phyloP scores from a whole-genome alignment of 495 filamentous ascomycete species.

The Sporormia fimetaria region DNA sequence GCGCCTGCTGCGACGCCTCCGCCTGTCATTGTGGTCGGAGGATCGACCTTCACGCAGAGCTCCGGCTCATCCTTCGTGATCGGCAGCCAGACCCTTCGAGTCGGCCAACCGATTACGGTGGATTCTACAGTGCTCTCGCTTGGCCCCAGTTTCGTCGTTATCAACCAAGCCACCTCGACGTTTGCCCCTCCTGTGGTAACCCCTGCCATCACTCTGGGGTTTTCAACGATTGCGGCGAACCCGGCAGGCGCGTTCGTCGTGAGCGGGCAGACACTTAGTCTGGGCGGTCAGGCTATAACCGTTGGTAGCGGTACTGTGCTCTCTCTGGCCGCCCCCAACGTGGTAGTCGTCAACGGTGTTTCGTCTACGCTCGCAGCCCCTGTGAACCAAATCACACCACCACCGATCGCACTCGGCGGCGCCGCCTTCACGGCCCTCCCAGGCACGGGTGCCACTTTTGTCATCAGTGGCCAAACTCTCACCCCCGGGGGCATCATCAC shows the following conservation, averaged over 20 bases:
- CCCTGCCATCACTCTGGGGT: constrained; percentile 1
- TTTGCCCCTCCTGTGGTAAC: constrained; percentile 10
- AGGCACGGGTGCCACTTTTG: constrained; percentile 25
- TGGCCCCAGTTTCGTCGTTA: constrained; percentile 9
- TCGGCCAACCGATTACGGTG: constrained; percentile 16
- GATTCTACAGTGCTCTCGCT: constrained; percentile 19
- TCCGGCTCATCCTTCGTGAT: constrained; percentile 17
- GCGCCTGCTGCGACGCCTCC: background rate
- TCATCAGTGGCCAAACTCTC: constrained; percentile 27
- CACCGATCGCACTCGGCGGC: constrained; percentile 28
- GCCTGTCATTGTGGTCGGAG: constrained; percentile 10
- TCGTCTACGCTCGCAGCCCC: constrained; percentile 17
- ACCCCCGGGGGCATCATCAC: constrained; percentile 30
- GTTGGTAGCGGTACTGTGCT: constrained; percentile 26
- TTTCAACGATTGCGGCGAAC: constrained; percentile 4
- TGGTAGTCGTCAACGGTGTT: constrained; percentile 26
- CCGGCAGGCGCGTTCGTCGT: constrained; percentile 13
- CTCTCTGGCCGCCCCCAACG: constrained; percentile 21
- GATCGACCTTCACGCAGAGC: constrained; percentile 7
- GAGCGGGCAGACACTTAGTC: constrained; percentile 22
- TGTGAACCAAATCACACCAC: constrained; percentile 16
- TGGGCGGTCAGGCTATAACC: constrained; percentile 27
- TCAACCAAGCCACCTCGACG: constrained; percentile 2
- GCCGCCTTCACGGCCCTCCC: constrained; percentile 27
- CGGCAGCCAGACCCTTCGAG: constrained; percentile 19